phyloP scores from a whole-genome alignment of 805 yeast species.

The Saccharomyces kudriavzevii region DNA sequence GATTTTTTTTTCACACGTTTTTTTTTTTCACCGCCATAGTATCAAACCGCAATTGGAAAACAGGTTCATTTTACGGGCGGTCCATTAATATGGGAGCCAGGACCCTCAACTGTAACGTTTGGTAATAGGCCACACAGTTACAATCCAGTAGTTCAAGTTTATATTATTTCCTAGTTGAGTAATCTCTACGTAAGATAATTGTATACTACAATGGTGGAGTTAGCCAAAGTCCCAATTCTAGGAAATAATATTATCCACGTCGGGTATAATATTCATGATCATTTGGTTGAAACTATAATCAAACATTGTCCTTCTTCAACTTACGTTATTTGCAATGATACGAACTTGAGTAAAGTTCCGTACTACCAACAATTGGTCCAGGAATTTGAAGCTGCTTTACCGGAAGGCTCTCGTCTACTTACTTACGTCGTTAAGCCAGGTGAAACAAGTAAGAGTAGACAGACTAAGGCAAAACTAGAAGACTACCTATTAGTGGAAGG shows the following conservation, averaged over 20 bases:
- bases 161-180: background rate
- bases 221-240: slow-evolving; percentile 60
- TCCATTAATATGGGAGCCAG: background rate
- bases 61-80: background rate
- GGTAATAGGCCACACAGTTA: background rate
- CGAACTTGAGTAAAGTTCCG: slow-evolving; percentile 62
- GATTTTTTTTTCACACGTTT: background rate
- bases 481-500: slow-evolving; percentile 76
- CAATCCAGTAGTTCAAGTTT: background rate
- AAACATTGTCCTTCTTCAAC: slow-evolving; percentile 69
- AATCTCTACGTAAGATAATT: background rate
- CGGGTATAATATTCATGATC: slow-evolving; percentile 72
- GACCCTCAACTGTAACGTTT: background rate
- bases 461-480: slow-evolving; percentile 86
- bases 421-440: slow-evolving; percentile 82
- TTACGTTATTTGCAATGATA: slow-evolving; percentile 83
- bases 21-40: background rate
- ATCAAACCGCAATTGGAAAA: background rate
- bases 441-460: slow-evolving; percentile 80
- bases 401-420: slow-evolving; percentile 55
- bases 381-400: slow-evolving; percentile 39
- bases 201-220: slow-evolving; percentile 12
- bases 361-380: slow-evolving; percentile 43
- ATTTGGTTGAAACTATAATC: slow-evolving; percentile 63
- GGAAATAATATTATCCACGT: slow-evolving; percentile 82